Evolutionary conservation across 2,329 filamentous ascomycete genomes (phyloP).

Genomic region (Paracoccidioides brasiliensis): DNA sequence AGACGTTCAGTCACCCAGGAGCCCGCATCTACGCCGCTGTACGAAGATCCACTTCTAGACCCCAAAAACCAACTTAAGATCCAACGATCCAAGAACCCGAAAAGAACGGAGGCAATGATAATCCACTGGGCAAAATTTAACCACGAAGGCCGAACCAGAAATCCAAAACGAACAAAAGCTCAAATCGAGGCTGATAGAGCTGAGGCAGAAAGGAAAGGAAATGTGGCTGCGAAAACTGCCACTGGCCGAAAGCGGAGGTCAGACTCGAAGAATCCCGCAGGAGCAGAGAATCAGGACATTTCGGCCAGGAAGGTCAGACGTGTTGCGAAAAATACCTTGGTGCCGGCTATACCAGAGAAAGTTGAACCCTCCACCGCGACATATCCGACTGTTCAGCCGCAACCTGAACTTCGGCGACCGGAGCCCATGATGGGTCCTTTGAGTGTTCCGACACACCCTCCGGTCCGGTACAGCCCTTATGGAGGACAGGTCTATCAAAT

Average conservation of each 20-base stretch:
- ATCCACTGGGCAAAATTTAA: constrained; percentile 34
- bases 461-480: constrained; percentile 1
- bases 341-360: neutral
- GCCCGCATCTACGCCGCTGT: constrained; percentile 11
- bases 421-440: neutral
- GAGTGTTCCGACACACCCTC: neutral
- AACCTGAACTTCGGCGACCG: neutral
- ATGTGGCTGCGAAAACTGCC: neutral
- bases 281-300: neutral
- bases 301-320: constrained; percentile 5
- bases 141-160: constrained; percentile 29
- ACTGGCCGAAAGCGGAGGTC: constrained; percentile 7
- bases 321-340: neutral
- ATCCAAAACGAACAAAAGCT: constrained; percentile 32
- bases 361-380: neutral
- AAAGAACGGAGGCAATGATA: constrained; percentile 33
- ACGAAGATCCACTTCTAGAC: constrained; percentile 13
- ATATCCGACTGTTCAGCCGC: neutral
- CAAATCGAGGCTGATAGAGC: constrained; percentile 31
- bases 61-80: constrained; percentile 23
- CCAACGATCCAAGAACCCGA: constrained; percentile 32
- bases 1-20: constrained; percentile 7
- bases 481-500: constrained; percentile 1
- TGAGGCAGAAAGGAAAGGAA: constrained; percentile 8
- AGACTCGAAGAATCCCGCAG: neutral